These are phyloP conservation scores for Leucosporidium scottii DNA, from an alignment of 768 basidiomycete species.

Conservation along the genomic window DNA sequence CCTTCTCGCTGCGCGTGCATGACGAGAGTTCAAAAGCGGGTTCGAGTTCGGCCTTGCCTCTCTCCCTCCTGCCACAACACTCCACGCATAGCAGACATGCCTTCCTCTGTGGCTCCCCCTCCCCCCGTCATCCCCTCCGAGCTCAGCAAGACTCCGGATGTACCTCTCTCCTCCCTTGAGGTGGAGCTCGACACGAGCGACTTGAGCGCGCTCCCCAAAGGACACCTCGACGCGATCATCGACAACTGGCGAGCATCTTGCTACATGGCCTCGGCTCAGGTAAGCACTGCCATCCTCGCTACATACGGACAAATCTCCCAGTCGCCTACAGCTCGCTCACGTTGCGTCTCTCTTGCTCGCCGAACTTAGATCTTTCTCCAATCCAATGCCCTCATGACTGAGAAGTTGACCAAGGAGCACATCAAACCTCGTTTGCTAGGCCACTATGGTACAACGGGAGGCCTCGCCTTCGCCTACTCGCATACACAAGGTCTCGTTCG, in stretches of 20 bases:
- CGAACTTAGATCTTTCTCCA: conserved; percentile 72
- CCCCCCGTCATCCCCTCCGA: conserved; percentile 19
- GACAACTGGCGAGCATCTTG: conserved; percentile 18
- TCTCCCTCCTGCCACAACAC: background rate
- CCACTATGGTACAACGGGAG: conserved; percentile 53
- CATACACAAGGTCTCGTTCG: conserved; percentile 55
- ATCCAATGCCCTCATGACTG: conserved; percentile 61
- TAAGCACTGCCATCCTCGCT: too few relatives aligned
- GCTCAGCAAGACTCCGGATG: background rate
- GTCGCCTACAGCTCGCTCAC: background rate
- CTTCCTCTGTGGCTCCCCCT: conserved; percentile 16
- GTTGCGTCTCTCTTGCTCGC: background rate
- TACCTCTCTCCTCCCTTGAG: conserved; percentile 8
- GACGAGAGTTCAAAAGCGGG: too few relatives aligned
- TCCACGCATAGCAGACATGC: background rate
- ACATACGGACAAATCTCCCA: too few relatives aligned
- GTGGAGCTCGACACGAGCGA: conserved; percentile 6
- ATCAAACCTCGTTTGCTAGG: conserved; percentile 51
- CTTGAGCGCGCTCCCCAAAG: background rate
- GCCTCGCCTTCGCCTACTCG: conserved; percentile 62
- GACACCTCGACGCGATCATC: conserved; percentile 17
- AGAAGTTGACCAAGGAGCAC: conserved; percentile 54
- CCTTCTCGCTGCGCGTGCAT: too few relatives aligned
- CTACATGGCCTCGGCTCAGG: conserved; percentile 18
- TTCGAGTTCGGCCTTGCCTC: background rate